phyloP scores from a whole-genome alignment of 2,329 filamentous ascomycete genomes.

The Coniella vitis region DNA sequence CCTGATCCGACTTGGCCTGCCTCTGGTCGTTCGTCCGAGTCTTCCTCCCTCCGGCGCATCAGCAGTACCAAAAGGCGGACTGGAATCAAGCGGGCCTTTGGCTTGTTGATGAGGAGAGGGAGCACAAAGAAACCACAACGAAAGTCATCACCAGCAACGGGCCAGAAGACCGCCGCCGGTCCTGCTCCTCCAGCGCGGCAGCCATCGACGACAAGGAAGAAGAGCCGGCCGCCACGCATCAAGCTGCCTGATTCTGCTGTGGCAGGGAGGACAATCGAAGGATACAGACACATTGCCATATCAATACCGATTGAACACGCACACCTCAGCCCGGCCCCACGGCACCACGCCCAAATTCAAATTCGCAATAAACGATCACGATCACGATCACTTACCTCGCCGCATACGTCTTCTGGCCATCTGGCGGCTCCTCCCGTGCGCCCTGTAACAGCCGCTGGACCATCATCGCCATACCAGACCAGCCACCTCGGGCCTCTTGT shows the following conservation, averaged over 20 bases:
- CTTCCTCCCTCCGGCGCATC: slow-evolving; percentile 6
- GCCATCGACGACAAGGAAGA: neutral
- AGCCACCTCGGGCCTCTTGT: slow-evolving; percentile 28
- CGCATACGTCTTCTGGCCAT: neutral
- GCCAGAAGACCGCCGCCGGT: slow-evolving; percentile 10
- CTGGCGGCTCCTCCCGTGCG: slow-evolving; percentile 3
- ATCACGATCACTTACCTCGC: slow-evolving; percentile 1
- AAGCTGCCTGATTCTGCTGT: slow-evolving; percentile 49
- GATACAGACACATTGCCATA: slow-evolving; percentile 53
- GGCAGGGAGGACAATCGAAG: slow-evolving; percentile 44
- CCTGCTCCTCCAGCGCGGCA: neutral
- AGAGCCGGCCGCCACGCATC: slow-evolving; percentile 24
- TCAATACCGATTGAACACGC: slow-evolving; percentile 49
- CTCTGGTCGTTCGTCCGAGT: slow-evolving; percentile 4
- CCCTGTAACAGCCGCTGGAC: slow-evolving; percentile 8
- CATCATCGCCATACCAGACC: slow-evolving; percentile 4
- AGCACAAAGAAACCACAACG: slow-evolving; percentile 29
- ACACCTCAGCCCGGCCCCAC: slow-evolving; percentile 30
- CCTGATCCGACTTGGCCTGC: slow-evolving; percentile 23
- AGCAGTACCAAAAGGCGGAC: slow-evolving; percentile 26
- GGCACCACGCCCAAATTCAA: slow-evolving; percentile 17
- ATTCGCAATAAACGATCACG: too few species aligned
- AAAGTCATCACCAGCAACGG: slow-evolving; percentile 7
- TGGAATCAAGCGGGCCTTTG: slow-evolving; percentile 30
- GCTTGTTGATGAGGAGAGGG: slow-evolving; percentile 31